Conservation (phyloP, 148 eudicot genomes). For the Rhododendron mucronatum region DNA sequence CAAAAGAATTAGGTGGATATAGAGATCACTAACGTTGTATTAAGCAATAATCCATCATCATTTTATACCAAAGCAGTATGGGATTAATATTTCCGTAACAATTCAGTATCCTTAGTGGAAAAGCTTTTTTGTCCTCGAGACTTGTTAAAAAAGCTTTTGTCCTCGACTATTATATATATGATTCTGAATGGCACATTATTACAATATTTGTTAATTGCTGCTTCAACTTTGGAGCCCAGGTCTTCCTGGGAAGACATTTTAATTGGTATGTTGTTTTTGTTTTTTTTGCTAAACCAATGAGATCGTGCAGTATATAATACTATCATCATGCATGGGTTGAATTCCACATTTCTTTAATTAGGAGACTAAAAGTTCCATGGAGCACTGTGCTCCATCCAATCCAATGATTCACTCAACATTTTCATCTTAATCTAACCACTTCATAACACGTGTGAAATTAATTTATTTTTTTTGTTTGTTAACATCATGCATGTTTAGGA, state of each 20-base stretch:
- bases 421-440: neutral
- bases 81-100: too few relatives aligned
- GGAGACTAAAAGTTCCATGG: neutral
- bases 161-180: too few relatives aligned
- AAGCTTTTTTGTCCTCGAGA: neutral
- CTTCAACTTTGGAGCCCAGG: neutral
- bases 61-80: too few relatives aligned
- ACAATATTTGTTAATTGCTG: neutral
- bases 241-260: neutral
- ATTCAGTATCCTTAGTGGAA: too few relatives aligned
- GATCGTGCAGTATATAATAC: too few relatives aligned
- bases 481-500: too few relatives aligned
- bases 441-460: neutral
- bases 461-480: too few relatives aligned
- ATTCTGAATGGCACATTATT: too few relatives aligned
- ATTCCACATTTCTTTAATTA: neutral
- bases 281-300: neutral
- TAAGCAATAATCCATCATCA: too few relatives aligned
- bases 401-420: neutral
- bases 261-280: neutral
- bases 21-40: too few relatives aligned
- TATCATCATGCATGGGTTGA: neutral
- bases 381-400: neutral
- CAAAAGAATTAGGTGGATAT: too few relatives aligned
- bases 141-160: too few relatives aligned